Percentiles rank a stretch among this genome's conserved stretches.
Evolutionary conservation across 2,329 filamentous ascomycete species (phyloP).

Genomic region (Ophiostoma perfectum): DNA sequence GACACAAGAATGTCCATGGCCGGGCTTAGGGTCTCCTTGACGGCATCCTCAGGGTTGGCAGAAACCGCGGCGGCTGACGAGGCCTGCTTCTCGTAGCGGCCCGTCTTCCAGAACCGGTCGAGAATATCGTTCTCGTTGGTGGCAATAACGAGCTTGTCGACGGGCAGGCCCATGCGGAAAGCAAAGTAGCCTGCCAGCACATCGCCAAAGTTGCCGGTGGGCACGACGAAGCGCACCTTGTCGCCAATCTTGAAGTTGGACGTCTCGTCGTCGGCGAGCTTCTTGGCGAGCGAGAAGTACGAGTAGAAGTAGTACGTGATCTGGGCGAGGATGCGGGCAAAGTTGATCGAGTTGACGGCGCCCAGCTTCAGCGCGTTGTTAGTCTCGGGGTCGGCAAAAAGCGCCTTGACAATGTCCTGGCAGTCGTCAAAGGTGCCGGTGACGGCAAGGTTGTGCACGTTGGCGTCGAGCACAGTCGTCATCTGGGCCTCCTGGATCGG

Average conservation of each 20-base stretch:
- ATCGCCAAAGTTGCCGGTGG: conserved; percentile 92
- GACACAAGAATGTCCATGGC: conserved; percentile 98
- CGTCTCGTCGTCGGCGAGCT: conserved; percentile 39
- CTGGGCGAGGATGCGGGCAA: conserved; percentile 88
- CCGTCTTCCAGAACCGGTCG: conserved; percentile 87
- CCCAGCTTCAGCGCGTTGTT: conserved; percentile 80
- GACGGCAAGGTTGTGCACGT: conserved; percentile 88
- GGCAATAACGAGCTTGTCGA: conserved; percentile 77
- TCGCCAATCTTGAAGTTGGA: conserved; percentile 55
- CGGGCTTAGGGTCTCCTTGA: conserved; percentile 86
- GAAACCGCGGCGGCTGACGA: conserved; percentile 27
- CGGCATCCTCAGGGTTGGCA: conserved; percentile 42
- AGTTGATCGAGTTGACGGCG: conserved; percentile 96
- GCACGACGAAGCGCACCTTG: conserved; percentile 78
- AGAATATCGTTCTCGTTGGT: conserved; percentile 98
- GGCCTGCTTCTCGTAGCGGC: conserved; percentile 78
- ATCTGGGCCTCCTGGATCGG: conserved; percentile 95
- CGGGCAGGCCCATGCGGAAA: conserved; percentile 52
- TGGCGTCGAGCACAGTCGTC: conserved; percentile 85
- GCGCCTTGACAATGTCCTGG: conserved; percentile 91
- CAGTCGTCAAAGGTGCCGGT: conserved; percentile 94
- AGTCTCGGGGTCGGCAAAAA: conserved; percentile 80
- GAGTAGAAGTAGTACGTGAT: conserved; percentile 96
- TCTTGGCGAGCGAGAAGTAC: conserved; percentile 73
- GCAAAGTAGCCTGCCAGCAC: conserved; percentile 93